Evolutionary conservation across 2,329 filamentous ascomycete genomes (phyloP), one percentile per base, ranked within the genome.

Genomic region (Coniella lustricola): DNA sequence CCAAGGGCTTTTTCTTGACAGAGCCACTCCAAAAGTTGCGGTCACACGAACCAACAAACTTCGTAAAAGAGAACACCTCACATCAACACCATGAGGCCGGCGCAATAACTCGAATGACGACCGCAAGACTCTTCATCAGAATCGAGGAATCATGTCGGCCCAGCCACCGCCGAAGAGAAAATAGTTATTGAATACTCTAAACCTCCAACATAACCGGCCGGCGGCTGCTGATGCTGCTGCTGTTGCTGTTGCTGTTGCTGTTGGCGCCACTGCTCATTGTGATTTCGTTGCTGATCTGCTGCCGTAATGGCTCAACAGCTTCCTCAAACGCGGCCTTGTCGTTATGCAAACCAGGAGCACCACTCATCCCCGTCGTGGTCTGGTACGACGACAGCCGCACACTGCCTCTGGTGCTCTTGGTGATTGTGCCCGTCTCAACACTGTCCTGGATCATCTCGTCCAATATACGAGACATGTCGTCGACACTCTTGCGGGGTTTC

Each of bases 371-470:
- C 9, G 37, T n/a, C 7, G 31, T 21, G 12, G 25, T 29, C 5
- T 10, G 25, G 25, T 29, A 29, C 25, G 46, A 25, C 4, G 74
- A 72, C 32, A 85, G 62, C 42, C 81, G 77, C 44, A 88, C 76
- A 59, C 82, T 88, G 35, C 84, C 85, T 52, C 83, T 74, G 44
- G 70, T 69, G 45, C 82, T 76, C 59, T 85, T 81, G 25, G 87
- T 73, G 18, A 88, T 69, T 47, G 87, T 81, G 18, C 86, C 87
- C 45, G 75, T 81, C 58, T 93, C 87, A 46, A 94, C 85, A 50
- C 86, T 82, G 61, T 91, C 87, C 61, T 90, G 86, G 51, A 96
- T 93, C 91, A 97, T 96, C 67, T 95, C 89, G 60, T 97, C 91
- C 21, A 96, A 77, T 71, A 96, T 90, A 59, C 83, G 81, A 56